Conservation (phyloP, 257 asterid species). For the Phtheirospermum japonicum region DNA sequence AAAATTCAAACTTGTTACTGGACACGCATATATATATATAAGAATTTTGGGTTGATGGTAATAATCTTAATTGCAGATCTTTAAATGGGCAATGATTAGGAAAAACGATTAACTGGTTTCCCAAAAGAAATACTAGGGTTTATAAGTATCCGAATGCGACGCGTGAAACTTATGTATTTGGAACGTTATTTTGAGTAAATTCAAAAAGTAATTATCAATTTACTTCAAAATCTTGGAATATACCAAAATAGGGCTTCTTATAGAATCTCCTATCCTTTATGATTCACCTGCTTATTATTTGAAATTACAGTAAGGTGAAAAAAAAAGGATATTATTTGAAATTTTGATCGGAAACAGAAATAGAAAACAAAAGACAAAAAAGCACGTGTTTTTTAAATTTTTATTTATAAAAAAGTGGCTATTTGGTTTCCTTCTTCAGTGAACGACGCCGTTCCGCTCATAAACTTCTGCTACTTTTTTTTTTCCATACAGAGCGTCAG, state of each 20-base stretch:
- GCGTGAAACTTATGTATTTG: background rate
- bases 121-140: too few relatives aligned
- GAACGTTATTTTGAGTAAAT: conserved; percentile 1
- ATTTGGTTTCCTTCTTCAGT: background rate
- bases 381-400: conserved; percentile 22
- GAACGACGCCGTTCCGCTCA: background rate
- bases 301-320: background rate
- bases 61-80: background rate
- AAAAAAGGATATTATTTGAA: background rate
- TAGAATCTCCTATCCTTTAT: conserved; percentile 24
- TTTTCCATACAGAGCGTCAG: conserved; percentile 1
- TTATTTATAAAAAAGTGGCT: background rate
- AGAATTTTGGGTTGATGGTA: background rate
- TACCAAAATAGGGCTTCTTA: conserved; percentile 30
- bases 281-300: background rate
- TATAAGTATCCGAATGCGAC: too few relatives aligned
- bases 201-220: conserved; percentile 18
- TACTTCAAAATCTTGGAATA: conserved; percentile 22
- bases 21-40: background rate
- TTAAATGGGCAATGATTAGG: too few relatives aligned
- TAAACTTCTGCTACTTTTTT: background rate
- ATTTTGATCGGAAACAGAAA: background rate
- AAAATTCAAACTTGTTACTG: background rate
- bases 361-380: conserved; percentile 13
- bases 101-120: too few relatives aligned